These are phyloP conservation scores for Cajanus cajan DNA, from an alignment of 306 rosid genomes.

Conservation along the genomic window DNA sequence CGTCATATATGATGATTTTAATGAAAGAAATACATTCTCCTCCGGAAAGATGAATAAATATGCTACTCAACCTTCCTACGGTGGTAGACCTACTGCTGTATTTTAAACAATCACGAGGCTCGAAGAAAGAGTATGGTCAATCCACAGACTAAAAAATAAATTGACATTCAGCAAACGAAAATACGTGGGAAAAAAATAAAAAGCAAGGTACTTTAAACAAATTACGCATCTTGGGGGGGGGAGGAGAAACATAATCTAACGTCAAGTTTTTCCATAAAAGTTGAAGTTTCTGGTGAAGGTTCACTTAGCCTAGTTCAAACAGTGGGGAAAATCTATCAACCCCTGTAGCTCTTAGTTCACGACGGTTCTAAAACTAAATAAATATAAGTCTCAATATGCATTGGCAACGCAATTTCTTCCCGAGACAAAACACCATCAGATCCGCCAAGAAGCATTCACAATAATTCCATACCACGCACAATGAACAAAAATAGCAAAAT, in stretches of 20 bases:
- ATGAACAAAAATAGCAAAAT: slow-evolving; percentile 27
- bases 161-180: neutral
- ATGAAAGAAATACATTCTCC: too few species aligned
- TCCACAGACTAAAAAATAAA: neutral
- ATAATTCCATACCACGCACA: slow-evolving; percentile 38
- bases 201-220: neutral
- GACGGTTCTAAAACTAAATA: slow-evolving; percentile 28
- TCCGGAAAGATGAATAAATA: too few species aligned
- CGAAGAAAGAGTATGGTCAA: neutral
- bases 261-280: slow-evolving; percentile 16
- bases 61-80: neutral
- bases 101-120: neutral
- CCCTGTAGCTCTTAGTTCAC: slow-evolving; percentile 38
- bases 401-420: slow-evolving; percentile 14
- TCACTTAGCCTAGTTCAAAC: slow-evolving; percentile 27
- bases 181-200: neutral
- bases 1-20: too few species aligned
- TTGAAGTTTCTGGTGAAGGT: slow-evolving; percentile 6
- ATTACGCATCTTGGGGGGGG: neutral
- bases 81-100: neutral
- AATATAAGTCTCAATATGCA: slow-evolving; percentile 26
- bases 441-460: slow-evolving; percentile 39
- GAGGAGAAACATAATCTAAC: neutral
- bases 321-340: slow-evolving; percentile 26
- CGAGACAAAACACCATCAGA: slow-evolving; percentile 35